Evolutionary conservation across 169 alveolate species (phyloP).

Genomic region (Cyclospora cayetanensis): DNA sequence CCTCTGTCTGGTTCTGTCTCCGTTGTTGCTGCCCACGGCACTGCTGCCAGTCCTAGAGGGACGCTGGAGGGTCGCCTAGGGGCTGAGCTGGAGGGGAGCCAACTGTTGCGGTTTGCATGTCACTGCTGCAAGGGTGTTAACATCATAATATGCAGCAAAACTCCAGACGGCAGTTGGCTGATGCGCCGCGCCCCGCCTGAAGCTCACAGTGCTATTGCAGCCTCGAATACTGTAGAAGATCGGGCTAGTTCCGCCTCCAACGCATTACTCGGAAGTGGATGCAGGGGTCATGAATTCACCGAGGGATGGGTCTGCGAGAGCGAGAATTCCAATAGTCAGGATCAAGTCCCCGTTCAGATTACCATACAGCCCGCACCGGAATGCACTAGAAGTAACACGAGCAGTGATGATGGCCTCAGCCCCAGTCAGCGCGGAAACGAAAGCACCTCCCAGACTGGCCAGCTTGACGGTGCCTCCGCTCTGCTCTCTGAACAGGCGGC

Average conservation of each 20-base stretch:
- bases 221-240: neutral
- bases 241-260: neutral
- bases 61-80: neutral
- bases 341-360: neutral
- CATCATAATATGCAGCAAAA: constrained; percentile 21
- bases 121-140: constrained; percentile 51
- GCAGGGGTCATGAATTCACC: neutral
- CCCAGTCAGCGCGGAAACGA: neutral
- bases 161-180: constrained; percentile 55
- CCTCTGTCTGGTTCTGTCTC: neutral
- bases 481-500: neutral
- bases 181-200: constrained; percentile 15
- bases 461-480: neutral
- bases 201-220: neutral
- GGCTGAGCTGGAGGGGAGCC: constrained; percentile 5
- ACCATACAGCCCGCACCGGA: neutral
- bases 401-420: neutral
- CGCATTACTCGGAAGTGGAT: neutral
- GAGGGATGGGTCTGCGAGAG: constrained; percentile 7
- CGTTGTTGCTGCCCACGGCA: constrained; percentile 22
- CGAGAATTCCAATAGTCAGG: constrained; percentile 2
- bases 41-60: neutral
- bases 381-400: neutral
- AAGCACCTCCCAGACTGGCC: neutral
- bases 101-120: constrained; percentile 27